Percentiles rank a stretch among this genome's conserved stretches.
These are phyloP conservation scores for Blepharisma japonicum DNA, from an alignment of 73 alveolate species.

Conservation along the genomic window DNA sequence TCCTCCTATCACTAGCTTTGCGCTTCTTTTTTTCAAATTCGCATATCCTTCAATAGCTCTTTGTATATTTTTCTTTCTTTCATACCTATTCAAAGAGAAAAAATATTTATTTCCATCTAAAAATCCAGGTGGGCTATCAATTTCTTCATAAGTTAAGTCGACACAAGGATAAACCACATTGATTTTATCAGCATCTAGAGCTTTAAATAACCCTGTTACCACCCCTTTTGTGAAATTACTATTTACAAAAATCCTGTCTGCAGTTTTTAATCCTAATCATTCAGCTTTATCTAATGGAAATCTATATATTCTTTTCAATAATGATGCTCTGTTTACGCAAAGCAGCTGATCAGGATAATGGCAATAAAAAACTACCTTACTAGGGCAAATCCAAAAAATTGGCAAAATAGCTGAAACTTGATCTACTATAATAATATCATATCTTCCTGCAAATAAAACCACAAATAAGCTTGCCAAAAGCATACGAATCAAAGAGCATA, in stretches of 20 bases:
- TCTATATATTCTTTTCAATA: constrained; percentile 82
- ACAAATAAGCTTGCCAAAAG: constrained; percentile 89
- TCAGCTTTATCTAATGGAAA: constrained; percentile 72
- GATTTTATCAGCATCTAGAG: constrained; percentile 24
- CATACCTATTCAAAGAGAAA: constrained; percentile 91
- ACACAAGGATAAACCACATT: constrained; percentile 44
- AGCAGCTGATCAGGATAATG: constrained; percentile 97
- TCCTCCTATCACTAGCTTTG: constrained; percentile 93
- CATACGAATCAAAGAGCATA: constrained; percentile 92
- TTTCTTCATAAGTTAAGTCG: constrained; percentile 54
- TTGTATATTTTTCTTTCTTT: constrained; percentile 93
- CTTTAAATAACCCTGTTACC: constrained; percentile 38
- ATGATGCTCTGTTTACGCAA: constrained; percentile 77
- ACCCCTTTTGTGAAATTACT: constrained; percentile 72
- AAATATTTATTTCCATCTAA: constrained; percentile 52
- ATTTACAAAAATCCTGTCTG: constrained; percentile 63
- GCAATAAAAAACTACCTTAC: constrained; percentile 92
- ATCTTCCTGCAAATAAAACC: constrained; percentile 84
- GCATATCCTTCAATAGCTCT: constrained; percentile 90
- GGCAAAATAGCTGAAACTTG: constrained; percentile 95
- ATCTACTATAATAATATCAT: constrained; percentile 87
- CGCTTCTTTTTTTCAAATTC: constrained; percentile 56
- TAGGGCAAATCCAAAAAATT: constrained; percentile 58
- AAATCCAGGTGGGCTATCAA: constrained; percentile 48
- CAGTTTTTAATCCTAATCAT: constrained; percentile 66